Percentiles rank a stretch among this genome's conserved stretches.
Conservation (phyloP, 306 rosid species). For the Oemleria cerasiformis region DNA sequence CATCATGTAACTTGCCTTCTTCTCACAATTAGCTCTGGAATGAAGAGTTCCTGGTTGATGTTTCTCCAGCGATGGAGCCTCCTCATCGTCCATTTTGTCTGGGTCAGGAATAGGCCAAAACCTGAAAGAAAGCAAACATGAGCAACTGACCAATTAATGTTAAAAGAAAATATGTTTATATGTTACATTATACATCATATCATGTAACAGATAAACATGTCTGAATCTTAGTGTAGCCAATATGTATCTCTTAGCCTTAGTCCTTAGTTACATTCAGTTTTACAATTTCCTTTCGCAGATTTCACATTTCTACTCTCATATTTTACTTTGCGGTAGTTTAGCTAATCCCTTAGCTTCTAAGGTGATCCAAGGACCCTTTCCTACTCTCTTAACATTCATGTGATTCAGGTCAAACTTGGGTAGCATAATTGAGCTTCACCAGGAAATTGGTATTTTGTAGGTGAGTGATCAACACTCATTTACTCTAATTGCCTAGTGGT, state of each 20-base stretch:
- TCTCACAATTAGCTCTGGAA: constrained; percentile 37
- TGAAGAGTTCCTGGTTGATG: constrained; percentile 27
- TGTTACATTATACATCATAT: not conserved
- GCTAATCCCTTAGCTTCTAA: not conserved
- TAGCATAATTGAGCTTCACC: not conserved
- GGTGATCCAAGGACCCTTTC: not conserved
- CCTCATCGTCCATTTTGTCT: constrained; percentile 30
- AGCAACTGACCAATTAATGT: not conserved
- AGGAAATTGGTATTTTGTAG: not conserved
- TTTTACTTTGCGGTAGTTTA: not conserved
- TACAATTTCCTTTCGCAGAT: not conserved
- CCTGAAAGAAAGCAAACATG: constrained; percentile 23
- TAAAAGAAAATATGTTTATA: not conserved
- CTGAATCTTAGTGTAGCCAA: not conserved
- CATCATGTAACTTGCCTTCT: constrained; percentile 42
- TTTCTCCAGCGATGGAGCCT: constrained; percentile 26
- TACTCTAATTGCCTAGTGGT: no score
- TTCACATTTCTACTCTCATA: not conserved
- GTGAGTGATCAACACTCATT: not conserved
- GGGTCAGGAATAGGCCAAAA: constrained; percentile 40
- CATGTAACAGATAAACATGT: not conserved
- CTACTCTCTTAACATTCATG: not conserved
- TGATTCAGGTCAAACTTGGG: not conserved
- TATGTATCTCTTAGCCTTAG: not conserved
- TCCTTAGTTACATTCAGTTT: not conserved